Conservation (phyloP, 805 yeast genomes). For the Lipomyces orientalis region DNA sequence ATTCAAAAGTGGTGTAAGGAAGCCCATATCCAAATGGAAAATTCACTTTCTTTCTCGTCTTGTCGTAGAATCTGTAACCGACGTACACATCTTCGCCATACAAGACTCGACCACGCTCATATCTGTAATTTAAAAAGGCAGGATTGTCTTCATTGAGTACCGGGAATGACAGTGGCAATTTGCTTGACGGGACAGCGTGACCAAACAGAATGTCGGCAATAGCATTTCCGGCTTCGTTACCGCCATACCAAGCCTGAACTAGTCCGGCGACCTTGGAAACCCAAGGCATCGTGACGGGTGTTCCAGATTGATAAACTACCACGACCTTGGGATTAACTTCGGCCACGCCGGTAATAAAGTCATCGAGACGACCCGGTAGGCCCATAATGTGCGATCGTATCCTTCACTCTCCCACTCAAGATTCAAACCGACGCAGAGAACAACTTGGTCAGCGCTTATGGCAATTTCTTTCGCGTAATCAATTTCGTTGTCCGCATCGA, state of each 20-base stretch:
- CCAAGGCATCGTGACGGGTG: conserved; percentile 68
- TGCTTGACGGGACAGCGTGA: conserved; percentile 65
- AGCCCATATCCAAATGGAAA: conserved; percentile 70
- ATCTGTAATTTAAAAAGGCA: conserved; percentile 57
- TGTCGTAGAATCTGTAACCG: conserved; percentile 64
- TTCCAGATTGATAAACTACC: conserved; percentile 64
- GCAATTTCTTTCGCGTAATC: conserved; percentile 56
- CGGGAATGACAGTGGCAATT: conserved; percentile 63
- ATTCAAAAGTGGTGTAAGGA: conserved; percentile 60
- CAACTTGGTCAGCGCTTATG: conserved; percentile 57
- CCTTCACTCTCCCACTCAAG: conserved; percentile 68
- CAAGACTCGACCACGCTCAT: conserved; percentile 58
- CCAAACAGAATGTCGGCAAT: conserved; percentile 66
- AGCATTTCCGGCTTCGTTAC: conserved; percentile 62
- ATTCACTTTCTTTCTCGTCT: conserved; percentile 47
- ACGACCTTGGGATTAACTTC: conserved; percentile 58
- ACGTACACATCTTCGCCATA: conserved; percentile 72
- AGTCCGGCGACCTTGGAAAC: conserved; percentile 50
- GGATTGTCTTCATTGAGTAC: conserved; percentile 59
- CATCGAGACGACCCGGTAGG: conserved; percentile 56
- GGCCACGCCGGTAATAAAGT: conserved; percentile 53
- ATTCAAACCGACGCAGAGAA: conserved; percentile 58
- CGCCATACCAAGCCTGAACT: conserved; percentile 64
- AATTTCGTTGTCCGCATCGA: conserved; percentile 21
- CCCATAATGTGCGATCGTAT: conserved; percentile 58